Evolutionary conservation across 352 stramenopile species (phyloP), one percentile per base, ranked within the genome.

Genomic region (Pythium guiyangense): DNA sequence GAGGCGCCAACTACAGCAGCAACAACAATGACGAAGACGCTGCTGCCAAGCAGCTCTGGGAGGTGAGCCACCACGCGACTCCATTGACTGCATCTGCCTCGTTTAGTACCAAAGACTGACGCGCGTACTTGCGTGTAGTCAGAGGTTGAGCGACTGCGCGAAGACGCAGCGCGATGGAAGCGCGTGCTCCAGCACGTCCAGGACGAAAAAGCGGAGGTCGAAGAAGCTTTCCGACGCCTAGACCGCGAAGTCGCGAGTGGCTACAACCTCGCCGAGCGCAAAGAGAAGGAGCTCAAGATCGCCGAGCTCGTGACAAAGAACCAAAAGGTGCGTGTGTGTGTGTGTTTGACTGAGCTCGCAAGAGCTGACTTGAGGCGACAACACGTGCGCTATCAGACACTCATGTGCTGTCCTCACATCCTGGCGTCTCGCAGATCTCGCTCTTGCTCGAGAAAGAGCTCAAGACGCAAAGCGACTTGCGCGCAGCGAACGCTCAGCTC

Each of bases 281-380:
- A 81, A 48, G 72, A 88, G 52, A 88, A 88, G 29, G 77, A 88
- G 39, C 52, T 85, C 35, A 70, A 69, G 42, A 88, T 88, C 56
- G 65, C 68, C 1, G 77, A 88, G 49, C 59, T 88, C 22, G 43
- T 84, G 22, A 64, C 69, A 4, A 88, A 88, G 54, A 88, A 85
- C 26, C 67, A 77, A 63, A 84, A 78, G 63, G 74, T 84, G 12
- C 12, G 49, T 39, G 9, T 51, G 25, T 18, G 46, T 22, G 4
- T 39, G 9, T 22, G 22, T 22, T 22, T 22, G 22, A 22, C 22
- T 22, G 22, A 22, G 22, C 22, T 22, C 14, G 26, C 0, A 39
- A 31, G 44, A 14, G 8, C 44, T 14, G 11, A 31, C 11, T 31
- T 11, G 22, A 49, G 17, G 44, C 44, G 3, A 12, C 11, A 31